Conservation (phyloP, 495 filamentous ascomycete genomes). For the Neurospora sp. region DNA sequence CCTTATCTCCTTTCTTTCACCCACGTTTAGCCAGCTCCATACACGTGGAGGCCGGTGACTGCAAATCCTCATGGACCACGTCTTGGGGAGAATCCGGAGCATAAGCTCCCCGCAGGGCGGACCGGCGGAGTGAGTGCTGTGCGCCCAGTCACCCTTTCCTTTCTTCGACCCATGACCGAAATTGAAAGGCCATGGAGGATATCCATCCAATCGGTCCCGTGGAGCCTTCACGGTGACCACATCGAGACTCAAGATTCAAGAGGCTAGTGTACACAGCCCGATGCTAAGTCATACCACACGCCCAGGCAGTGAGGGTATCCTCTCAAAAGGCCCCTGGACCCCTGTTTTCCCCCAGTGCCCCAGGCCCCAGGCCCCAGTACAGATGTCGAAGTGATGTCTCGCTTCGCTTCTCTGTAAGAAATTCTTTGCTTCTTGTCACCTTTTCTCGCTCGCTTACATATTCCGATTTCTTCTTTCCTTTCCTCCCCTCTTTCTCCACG, state of each 20-base stretch:
- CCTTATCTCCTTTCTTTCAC: not conserved
- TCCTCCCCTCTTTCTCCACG: not conserved
- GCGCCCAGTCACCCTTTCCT: not conserved
- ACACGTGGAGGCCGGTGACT: not conserved
- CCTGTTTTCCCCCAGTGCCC: not conserved
- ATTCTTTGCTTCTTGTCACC: not conserved
- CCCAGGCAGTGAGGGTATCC: not conserved
- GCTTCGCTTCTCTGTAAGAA: not conserved
- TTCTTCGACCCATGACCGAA: not conserved
- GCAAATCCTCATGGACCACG: not conserved
- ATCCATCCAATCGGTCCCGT: not conserved
- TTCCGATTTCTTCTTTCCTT: not conserved
- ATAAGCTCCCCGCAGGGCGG: not conserved
- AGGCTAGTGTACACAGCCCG: not conserved
- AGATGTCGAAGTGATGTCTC: not conserved
- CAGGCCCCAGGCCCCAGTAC: not conserved
- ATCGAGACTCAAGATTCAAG: not conserved
- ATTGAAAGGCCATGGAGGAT: not conserved
- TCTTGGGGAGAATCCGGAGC: not conserved
- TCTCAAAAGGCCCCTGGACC: not conserved
- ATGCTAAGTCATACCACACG: not conserved
- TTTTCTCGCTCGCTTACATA: not conserved
- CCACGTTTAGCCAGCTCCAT: not conserved
- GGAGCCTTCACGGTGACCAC: not conserved
- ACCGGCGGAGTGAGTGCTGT: not conserved